Base-by-base conservation (phyloP, 768 basidiomycete genomes). In the Suillus clintonianus region DNA sequence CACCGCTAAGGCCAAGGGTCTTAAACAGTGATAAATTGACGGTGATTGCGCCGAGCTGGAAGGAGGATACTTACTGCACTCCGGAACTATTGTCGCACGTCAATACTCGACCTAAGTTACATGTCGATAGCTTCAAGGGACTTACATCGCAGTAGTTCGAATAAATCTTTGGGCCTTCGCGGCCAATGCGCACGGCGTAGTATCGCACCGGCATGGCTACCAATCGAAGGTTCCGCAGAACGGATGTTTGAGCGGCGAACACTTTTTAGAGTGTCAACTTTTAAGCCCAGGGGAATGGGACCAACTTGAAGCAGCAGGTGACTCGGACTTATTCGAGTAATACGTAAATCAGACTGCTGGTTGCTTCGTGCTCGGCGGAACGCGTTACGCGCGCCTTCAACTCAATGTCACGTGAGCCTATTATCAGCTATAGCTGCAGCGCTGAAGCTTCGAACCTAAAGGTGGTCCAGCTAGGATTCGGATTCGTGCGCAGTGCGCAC, bases 141-240 rank as follows among this genome's bases (percentile, higher is more conserved):
- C 77, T 60, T 62, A 78, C 77, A 61, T 74, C 69, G 10, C 53
- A 10, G 58, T 69, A 71, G 37, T 51, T 71, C 36, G 75, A 68
- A 45, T 79, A 79, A 47, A 78, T 65, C 14, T 69, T 70, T 3
- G 77, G 65, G 54, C 77, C 77, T 27, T 71, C 67, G 11, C 78
- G 71, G 34, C 77, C 77, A 58, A 73, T 70, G 43, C 71, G 75
- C 32, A 78, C 77, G 6, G 78, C 77, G 62, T 78, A 78, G 61
- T 75, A 79, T 62, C 67, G 70, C 17, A 27, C 37, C 30, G 56
- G 56, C 56, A 57, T 57, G 17, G 17, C 4, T 17, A 41, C 37
- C 17, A 24, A 39, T 41, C 4, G 37, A 57, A 27, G 24, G 22
- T 37, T 56, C 7, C 4, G 15, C 22, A 41, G 11, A 30, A 41